Percentiles rank a stretch among this genome's conserved stretches.
phyloP scores from a whole-genome alignment of 2,329 filamentous ascomycete species.

The Purpureocillium lavendulum region DNA sequence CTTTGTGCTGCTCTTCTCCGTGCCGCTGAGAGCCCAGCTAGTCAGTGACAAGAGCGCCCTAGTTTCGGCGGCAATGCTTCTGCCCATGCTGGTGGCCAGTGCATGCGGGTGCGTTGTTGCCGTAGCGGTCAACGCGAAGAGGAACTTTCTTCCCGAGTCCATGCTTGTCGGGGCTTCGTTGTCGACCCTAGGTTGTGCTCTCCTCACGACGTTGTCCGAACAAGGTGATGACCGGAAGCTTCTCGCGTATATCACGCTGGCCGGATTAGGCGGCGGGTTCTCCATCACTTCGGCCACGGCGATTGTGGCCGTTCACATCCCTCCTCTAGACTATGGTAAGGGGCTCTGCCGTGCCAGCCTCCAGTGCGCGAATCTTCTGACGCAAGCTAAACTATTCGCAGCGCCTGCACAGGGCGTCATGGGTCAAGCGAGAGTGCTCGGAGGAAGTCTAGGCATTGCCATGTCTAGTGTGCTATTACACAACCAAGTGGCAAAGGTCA shows the following conservation, averaged over 20 bases:
- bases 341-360: no score
- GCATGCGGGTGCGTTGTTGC: slow-evolving; percentile 35
- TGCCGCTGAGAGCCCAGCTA: slow-evolving; percentile 40
- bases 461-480: slow-evolving; percentile 38
- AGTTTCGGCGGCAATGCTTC: slow-evolving; percentile 38
- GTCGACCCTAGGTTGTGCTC: slow-evolving; percentile 36
- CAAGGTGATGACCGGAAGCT: slow-evolving; percentile 31
- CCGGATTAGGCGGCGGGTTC: slow-evolving; percentile 44
- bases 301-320: slow-evolving; percentile 30
- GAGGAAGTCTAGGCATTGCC: slow-evolving; percentile 45
- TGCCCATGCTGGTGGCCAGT: slow-evolving; percentile 41
- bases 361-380: no score
- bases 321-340: slow-evolving; percentile 36
- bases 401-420: slow-evolving; percentile 44
- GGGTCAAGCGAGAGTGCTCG: slow-evolving; percentile 40
- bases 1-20: slow-evolving; percentile 36
- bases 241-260: slow-evolving; percentile 38
- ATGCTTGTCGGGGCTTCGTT: slow-evolving; percentile 30
- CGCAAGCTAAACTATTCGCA: slow-evolving; percentile 14
- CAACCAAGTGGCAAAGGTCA: slow-evolving; percentile 12
- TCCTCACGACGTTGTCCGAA: slow-evolving; percentile 29
- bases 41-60: slow-evolving; percentile 38
- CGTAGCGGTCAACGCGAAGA: slow-evolving; percentile 31
- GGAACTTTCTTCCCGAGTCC: slow-evolving; percentile 33
- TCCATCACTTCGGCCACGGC: slow-evolving; percentile 38